Base-by-base conservation (phyloP, 176 grass and related monocot species). In the barley (Hordeum vulgare) region DNA sequence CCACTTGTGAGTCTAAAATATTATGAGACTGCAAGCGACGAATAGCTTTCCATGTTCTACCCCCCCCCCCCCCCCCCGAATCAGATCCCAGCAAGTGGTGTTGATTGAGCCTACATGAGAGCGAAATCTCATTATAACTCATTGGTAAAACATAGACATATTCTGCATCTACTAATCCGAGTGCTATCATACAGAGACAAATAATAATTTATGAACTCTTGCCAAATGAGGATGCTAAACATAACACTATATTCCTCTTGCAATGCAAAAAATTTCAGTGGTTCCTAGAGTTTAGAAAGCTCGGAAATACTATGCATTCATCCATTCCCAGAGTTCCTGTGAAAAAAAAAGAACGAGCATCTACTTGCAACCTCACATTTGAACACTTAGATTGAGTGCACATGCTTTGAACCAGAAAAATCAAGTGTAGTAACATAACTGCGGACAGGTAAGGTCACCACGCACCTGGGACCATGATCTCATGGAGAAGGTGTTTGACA, bases 21-120 rank as follows among this genome's bases (percentile, higher is more conserved):
- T 65, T 97, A 85, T 97, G 94, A 74, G 94, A 90, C 63, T 91
- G 87, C 80, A 97, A 80, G 39, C 87, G 87, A 11, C 83, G 83
- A 61, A 94, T 76, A 42, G 91, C 83, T 88, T 97, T 97, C 91
- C 94, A 97, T 75, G 94, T 92, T 68, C 91, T 91, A 87, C 92
- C 31, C 31, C 31, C n/a, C n/a, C n/a, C n/a, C n/a, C n/a, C n/a
- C n/a, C n/a, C n/a, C 91, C 90, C 91, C 53, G 94, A 33, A 4
- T 33, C 31, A 33, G 31, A 33, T 33, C 91, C 90, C 91, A 60
- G 94, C 89, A 78, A 90, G 89, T 76, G 85, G 44, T 24, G 87
- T 83, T 59, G 83, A 86, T 83, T 97, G 87, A 79, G 94, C 89
- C 91, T 97, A 33, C 31, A 33, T 2, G 31, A 33, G 31, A 33